phyloP scores from a whole-genome alignment of 495 filamentous ascomycete species.

The Talaromyces stipitatus region DNA sequence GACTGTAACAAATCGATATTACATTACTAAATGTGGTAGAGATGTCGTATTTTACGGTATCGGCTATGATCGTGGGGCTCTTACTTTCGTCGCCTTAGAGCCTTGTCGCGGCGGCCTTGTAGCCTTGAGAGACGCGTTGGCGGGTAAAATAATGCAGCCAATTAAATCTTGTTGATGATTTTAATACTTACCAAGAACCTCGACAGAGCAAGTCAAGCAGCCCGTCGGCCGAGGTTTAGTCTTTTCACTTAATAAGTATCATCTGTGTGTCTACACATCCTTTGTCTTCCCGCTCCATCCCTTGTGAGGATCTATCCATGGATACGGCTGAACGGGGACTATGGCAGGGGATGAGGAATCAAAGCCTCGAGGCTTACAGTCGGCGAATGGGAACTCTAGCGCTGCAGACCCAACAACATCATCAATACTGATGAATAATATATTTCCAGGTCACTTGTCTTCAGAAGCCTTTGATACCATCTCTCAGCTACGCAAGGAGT shows the following conservation, averaged over 20 bases:
- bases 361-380: conserved; percentile 8
- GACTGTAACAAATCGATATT: neutral
- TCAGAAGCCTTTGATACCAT: conserved; percentile 32
- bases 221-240: neutral
- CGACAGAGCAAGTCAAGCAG: neutral
- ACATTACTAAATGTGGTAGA: neutral
- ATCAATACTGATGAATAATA: conserved; percentile 64
- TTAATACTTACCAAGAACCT: neutral
- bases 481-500: conserved; percentile 56
- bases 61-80: neutral
- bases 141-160: neutral
- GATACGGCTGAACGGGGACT: neutral
- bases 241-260: neutral
- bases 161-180: neutral
- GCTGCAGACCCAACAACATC: conserved; percentile 41
- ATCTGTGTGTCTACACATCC: neutral
- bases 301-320: neutral
- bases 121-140: neutral
- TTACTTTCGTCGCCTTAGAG: neutral
- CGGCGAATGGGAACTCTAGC: conserved; percentile 14
- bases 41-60: neutral
- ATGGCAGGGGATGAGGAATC: conserved; percentile 4
- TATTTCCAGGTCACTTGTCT: conserved; percentile 44
- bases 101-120: neutral
- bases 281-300: neutral